Base-by-base conservation (phyloP, 345 rosid genomes). In the Rhodomyrtus tomentosa region DNA sequence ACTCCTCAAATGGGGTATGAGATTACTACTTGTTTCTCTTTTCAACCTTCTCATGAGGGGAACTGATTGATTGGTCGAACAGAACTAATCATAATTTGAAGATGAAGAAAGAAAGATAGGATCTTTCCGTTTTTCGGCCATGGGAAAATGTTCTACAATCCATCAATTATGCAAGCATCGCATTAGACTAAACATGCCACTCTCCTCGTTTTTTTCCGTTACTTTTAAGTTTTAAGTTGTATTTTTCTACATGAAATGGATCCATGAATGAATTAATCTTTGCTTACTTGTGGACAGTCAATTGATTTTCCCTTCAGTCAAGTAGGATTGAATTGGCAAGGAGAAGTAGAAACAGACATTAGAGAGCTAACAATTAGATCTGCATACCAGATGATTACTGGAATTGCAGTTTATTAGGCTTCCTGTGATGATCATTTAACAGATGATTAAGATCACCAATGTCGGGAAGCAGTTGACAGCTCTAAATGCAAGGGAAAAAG, bases 1-100 rank as follows among this genome's bases (percentile, higher is more conserved):
- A 87, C 93, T 50, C 93, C 93, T 11, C 90, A 87, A 48, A 91
- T 91, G 93, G 93, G 93, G 93, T 91, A 86, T 38, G 86, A 21
- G 80, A 40, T 10, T 50, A 21, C n/a, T 81, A 40, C 49, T 58
- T 80, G 21, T 0, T 55, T 2, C 36, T 55, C 8, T 15, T 24
- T n/a, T 22, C 22, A 48, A 32, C 81, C 27, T 21, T 68, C 48
- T 45, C 29, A 38, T n/a, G 42, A 81, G 4, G 82, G 82, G 40
- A 81, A 29, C 22, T 29, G 55, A 81, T 50, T 50, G 5, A n/a
- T 81, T 22, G 0, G n/a, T 15, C 50, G 32, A 10, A 36, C 55
- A 7, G 40, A 80, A 25, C 82, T 81, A 9, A 32, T 81, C 5
- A 59, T 59, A 29, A 7, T 29, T 29, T 0, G 21, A 7, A 59